A percentile compares a stretch with the other conserved stretches of the same genome.
These are phyloP conservation scores for Fusarium duplospermum DNA, from an alignment of 2,329 filamentous ascomycete species.

Conservation along the genomic window DNA sequence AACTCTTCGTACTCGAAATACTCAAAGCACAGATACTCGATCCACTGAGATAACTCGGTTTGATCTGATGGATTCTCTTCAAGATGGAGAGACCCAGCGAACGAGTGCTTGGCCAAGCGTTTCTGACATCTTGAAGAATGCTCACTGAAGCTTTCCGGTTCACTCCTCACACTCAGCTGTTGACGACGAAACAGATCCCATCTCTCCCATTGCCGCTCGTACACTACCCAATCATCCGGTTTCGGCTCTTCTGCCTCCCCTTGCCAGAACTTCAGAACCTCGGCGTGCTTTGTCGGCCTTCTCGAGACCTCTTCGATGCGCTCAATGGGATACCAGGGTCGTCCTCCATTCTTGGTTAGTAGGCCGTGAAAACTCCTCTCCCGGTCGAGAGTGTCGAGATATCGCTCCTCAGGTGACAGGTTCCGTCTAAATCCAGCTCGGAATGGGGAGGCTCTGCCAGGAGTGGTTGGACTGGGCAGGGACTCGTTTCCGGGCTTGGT, in stretches of 20 bases:
- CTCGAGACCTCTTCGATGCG: slow-evolving; percentile 24
- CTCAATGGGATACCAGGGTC: slow-evolving; percentile 33
- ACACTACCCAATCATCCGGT: slow-evolving; percentile 27
- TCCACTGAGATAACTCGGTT: slow-evolving; percentile 52
- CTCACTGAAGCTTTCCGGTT: slow-evolving; percentile 11
- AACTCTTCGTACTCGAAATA: slow-evolving; percentile 21
- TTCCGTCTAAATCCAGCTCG: neutral
- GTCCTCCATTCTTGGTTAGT: slow-evolving; percentile 32
- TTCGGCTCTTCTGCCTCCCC: slow-evolving; percentile 1
- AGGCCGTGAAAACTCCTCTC: slow-evolving; percentile 23
- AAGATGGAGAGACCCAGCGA: slow-evolving; percentile 10
- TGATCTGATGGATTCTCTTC: slow-evolving; percentile 45
- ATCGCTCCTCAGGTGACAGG: slow-evolving; percentile 12
- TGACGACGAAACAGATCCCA: slow-evolving; percentile 35
- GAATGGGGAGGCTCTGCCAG: neutral
- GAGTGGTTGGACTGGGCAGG: slow-evolving; percentile 8
- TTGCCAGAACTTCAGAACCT: slow-evolving; percentile 33
- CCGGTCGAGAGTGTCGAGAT: slow-evolving; percentile 2
- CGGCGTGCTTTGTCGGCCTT: slow-evolving; percentile 6
- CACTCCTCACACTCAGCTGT: slow-evolving; percentile 28
- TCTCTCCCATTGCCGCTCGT: slow-evolving; percentile 30
- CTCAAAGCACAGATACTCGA: slow-evolving; percentile 52
- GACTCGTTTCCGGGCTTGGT: slow-evolving; percentile 16
- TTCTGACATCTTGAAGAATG: slow-evolving; percentile 16
- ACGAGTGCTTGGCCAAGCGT: slow-evolving; percentile 18